Evolutionary conservation across 768 basidiomycete genomes (phyloP), one percentile per base, ranked within the genome.

Genomic region (Boletales sp.): DNA sequence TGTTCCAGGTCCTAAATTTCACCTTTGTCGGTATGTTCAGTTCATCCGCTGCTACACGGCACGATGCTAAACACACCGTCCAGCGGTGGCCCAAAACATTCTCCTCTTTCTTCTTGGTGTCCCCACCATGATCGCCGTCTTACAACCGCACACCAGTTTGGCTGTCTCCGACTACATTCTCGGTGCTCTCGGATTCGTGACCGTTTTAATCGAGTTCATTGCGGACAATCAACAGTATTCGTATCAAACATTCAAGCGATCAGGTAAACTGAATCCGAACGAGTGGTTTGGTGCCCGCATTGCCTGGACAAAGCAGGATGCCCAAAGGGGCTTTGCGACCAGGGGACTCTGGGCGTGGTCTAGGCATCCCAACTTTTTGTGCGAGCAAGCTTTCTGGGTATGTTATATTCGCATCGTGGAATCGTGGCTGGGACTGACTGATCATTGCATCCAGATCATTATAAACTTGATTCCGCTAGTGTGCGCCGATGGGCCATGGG

Each of bases 171-270:
- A 97, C 59, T 77, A 79, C 55, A 40, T 75, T 19, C 79, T 97
- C 29, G 76, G 81, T 8, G 57, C 66, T 0, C 62, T 85, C 5
- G 83, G 85, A 3, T 68, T 95, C 9, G 48, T 76, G 14, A 69
- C 81, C 14, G 66, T 95, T 40, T 75, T 71, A 2, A 54, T 83
- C 32, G 94, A 98, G 63, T 92, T 90, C 70, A 82, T 79, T 1
- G 80, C 94, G 5, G 95, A 98, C 67, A 93, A 94, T 57, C 90
- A 94, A 64, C 95, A 97, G 59, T 94, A 81, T 67, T 81, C 86
- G 4, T 95, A 77, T 68, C 89, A 91, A 55, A 79, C 79, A 0
- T 87, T 83, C 69, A 97, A 98, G 66, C 81, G 65, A 65, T 15
- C 70, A 52, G 62, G 54, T 54, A 73, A 54, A 59, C 58, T 56